Percentiles rank a stretch among this genome's conserved stretches.
Evolutionary conservation across 2,329 filamentous ascomycete genomes (phyloP).

Genomic region (Leptographium radiaticola): DNA sequence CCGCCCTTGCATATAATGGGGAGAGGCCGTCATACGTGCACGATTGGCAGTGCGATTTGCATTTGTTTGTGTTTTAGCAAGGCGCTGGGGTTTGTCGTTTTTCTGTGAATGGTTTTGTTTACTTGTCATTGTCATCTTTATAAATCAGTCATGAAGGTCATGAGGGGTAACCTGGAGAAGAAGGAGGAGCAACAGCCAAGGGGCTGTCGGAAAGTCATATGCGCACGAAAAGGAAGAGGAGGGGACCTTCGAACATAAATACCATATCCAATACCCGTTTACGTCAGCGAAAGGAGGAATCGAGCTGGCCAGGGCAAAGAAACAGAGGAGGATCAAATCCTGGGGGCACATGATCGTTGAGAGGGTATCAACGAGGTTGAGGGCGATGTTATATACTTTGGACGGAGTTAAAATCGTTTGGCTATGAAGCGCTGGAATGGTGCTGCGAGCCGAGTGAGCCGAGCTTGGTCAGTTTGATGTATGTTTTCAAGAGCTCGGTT

Average conservation of each 20-base stretch:
- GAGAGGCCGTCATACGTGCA: too few species aligned
- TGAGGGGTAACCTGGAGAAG: not conserved
- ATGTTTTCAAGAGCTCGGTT: not conserved
- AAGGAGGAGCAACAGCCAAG: not conserved
- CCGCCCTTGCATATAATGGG: not conserved
- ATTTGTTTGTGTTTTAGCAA: not conserved
- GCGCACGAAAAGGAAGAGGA: not conserved
- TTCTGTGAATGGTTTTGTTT: not conserved
- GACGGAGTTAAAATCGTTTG: not conserved
- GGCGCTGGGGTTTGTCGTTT: conserved; percentile 1
- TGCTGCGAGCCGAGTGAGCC: not conserved
- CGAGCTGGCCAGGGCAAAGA: not conserved
- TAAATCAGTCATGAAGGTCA: not conserved
- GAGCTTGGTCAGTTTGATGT: not conserved
- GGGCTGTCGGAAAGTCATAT: not conserved
- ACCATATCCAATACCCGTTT: not conserved
- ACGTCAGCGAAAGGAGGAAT: not conserved
- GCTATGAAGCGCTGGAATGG: not conserved
- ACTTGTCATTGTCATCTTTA: not conserved
- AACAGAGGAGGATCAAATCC: not conserved
- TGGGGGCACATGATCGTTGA: not conserved
- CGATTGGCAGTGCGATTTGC: not conserved
- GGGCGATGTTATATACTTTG: not conserved
- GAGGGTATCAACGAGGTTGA: not conserved
- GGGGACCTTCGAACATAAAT: not conserved